These are phyloP conservation scores for Nakazawaea wyomingensis DNA, from an alignment of 805 yeast species.

Conservation along the genomic window DNA sequence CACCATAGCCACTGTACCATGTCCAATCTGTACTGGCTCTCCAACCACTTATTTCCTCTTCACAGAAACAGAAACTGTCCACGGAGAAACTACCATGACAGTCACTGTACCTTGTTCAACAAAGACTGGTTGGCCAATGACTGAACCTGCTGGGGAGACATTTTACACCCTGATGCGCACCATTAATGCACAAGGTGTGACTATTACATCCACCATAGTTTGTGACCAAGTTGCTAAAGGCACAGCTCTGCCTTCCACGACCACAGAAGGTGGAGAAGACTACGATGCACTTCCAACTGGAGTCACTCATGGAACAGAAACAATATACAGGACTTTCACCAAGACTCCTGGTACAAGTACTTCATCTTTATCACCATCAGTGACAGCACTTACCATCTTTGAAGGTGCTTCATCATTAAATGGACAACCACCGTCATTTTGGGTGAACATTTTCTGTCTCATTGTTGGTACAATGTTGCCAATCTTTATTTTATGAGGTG, in stretches of 20 bases:
- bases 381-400: too few species aligned
- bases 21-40: constrained; percentile 11
- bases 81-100: neutral
- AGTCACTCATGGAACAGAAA: neutral
- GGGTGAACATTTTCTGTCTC: too few species aligned
- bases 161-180: neutral
- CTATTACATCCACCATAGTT: constrained; percentile 4
- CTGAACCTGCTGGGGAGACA: constrained; percentile 4
- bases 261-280: constrained; percentile 1
- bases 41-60: constrained; percentile 10
- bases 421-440: too few species aligned
- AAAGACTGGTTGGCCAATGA: constrained; percentile 16
- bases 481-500: too few species aligned
- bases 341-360: constrained; percentile 2
- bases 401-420: too few species aligned
- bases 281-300: constrained; percentile 1
- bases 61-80: constrained; percentile 6
- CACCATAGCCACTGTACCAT: constrained; percentile 8
- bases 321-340: neutral
- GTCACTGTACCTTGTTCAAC: constrained; percentile 10
- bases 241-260: constrained; percentile 4
- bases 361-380: too few species aligned
- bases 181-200: neutral
- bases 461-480: too few species aligned
- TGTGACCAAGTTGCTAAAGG: constrained; percentile 11